Evolutionary conservation across 257 asterid species (phyloP), one percentile per base, ranked within the genome.

Genomic region (Solanum piurae): DNA sequence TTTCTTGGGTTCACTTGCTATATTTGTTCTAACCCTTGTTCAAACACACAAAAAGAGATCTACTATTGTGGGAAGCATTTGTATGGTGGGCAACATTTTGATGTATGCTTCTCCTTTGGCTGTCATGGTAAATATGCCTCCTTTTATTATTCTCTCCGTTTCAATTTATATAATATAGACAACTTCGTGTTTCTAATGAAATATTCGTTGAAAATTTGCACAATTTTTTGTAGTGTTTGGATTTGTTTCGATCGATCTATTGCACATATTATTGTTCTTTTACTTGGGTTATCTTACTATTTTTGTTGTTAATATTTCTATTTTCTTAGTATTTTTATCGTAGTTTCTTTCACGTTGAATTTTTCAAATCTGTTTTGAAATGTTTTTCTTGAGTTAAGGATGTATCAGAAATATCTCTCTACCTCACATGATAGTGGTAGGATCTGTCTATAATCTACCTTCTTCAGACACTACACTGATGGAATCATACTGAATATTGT

Each of bases 61-160:
- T 2, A 66, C 86, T 20, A 87, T 96, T 52, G 95, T 94, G 38
- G 98, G 98, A 4, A 89, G 96, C 86, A 86, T 94, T 16, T 91
- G 96, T 91, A 93, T 94, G 92, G 92, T 77, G 36, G 98, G 92
- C 7, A 95, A 94, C 49, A 91, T 94, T 38, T 21, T 93, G 84
- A 96, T 96, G 99, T 96, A 96, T 55, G 99, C 98, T 14, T 83
- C 99, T 4, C 99, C 99, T 7, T 73, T 95, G 3, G 69, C 99
- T 73, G 86, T 95, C 84, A 96, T 95, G 99, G 98, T 96, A 58
- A 75, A 10, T 37, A 55, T 55, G 11, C 1, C 4, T 6, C 5
- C 3, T 4, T 86, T 29, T 25, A 21, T 23, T 27, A 20, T 4
- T 33, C 7, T n/a, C 29, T 20, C 2, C 1, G 14, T 55, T 33